A percentile compares a stretch with the other conserved stretches of the same genome.
Evolutionary conservation across 768 basidiomycete species (phyloP).

Genomic region (Amanita exitialis): DNA sequence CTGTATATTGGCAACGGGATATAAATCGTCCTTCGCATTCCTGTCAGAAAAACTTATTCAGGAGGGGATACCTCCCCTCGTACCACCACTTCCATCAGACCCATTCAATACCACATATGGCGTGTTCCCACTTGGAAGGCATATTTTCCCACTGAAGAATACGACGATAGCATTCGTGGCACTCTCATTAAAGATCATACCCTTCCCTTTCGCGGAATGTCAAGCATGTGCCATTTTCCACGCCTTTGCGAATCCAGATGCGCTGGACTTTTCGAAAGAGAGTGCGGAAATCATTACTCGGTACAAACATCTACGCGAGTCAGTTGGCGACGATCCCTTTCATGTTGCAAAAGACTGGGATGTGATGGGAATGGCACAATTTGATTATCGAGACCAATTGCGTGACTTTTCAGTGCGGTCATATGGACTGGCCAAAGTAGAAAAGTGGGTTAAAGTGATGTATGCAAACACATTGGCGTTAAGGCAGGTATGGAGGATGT

Average conservation of each 20-base stretch:
- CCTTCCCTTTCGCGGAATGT: constrained; percentile 70
- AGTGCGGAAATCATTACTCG: constrained; percentile 37
- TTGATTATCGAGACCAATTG: constrained; percentile 55
- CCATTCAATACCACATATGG: constrained; percentile 57
- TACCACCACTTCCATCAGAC: constrained; percentile 33
- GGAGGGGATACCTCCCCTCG: constrained; percentile 26
- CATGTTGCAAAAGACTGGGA: constrained; percentile 49
- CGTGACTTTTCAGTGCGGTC: constrained; percentile 32
- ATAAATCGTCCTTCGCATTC: constrained; percentile 56
- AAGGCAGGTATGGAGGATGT: constrained; percentile 44
- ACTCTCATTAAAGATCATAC: constrained; percentile 46
- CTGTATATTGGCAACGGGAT: constrained; percentile 73
- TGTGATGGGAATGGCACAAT: constrained; percentile 45
- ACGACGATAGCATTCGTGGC: constrained; percentile 56
- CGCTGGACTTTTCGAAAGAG: constrained; percentile 40
- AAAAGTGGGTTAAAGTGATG: constrained; percentile 50
- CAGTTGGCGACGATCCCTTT: constrained; percentile 18
- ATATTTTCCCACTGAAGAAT: constrained; percentile 54
- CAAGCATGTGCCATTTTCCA: constrained; percentile 59
- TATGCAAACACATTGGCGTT: constrained; percentile 38
- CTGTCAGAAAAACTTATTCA: constrained; percentile 27
- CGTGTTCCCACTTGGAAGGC: constrained; percentile 62
- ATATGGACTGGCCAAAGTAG: constrained; percentile 13
- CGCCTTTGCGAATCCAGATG: constrained; percentile 40
- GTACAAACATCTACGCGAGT: constrained; percentile 28